Conservation (phyloP, 768 basidiomycete genomes). For the Kwoniella europaea region DNA sequence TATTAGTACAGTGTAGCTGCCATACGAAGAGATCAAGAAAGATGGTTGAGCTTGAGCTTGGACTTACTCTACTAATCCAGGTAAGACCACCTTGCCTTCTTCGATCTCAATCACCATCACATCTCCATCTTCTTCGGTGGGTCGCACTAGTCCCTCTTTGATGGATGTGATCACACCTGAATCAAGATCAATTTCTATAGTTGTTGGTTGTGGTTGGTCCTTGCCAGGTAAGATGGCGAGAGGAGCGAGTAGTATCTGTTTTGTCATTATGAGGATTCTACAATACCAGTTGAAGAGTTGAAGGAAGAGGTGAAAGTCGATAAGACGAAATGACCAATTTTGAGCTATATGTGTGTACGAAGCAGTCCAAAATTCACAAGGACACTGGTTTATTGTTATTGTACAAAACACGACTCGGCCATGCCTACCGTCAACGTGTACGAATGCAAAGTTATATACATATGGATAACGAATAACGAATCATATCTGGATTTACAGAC, state of each 20-base stretch:
- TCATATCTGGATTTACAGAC: background rate
- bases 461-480: background rate
- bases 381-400: too few relatives aligned
- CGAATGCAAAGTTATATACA: too few relatives aligned
- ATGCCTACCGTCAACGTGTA: too few relatives aligned
- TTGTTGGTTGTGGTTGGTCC: constrained; percentile 66
- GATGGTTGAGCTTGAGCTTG: background rate
- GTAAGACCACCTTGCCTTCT: constrained; percentile 69
- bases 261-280: constrained; percentile 4
- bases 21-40: background rate
- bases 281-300: background rate
- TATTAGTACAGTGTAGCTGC: background rate
- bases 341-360: background rate
- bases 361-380: background rate
- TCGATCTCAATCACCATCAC: constrained; percentile 63
- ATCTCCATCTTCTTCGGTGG: constrained; percentile 46
- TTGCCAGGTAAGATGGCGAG: constrained; percentile 65
- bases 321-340: background rate
- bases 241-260: constrained; percentile 27
- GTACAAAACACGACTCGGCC: too few relatives aligned
- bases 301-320: background rate
- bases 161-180: constrained; percentile 70
- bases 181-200: constrained; percentile 66
- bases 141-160: constrained; percentile 50
- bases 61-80: constrained; percentile 79